Percentiles rank a stretch among this genome's conserved stretches.
These are phyloP conservation scores for Mortierella sp. DNA, from an alignment of 371 early-diverging fungal genomes.

Conservation along the genomic window DNA sequence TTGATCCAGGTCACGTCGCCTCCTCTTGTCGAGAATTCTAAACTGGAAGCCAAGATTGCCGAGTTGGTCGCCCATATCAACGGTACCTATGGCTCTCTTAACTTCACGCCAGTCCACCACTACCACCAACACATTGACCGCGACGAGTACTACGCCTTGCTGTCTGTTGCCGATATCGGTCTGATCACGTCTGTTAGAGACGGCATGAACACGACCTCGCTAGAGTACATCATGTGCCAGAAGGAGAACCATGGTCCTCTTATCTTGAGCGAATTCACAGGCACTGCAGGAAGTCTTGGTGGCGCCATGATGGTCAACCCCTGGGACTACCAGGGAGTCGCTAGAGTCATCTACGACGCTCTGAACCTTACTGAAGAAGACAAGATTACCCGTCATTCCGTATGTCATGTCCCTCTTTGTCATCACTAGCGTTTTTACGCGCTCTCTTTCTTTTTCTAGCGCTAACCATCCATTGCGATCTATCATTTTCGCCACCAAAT, in stretches of 20 bases:
- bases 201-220: conserved; percentile 99
- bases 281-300: conserved; percentile 94
- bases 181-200: conserved; percentile 97
- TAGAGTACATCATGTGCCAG: conserved; percentile 98
- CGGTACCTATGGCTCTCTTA: conserved; percentile 93
- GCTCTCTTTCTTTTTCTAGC: neutral
- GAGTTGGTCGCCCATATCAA: conserved; percentile 95
- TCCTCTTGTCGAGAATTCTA: conserved; percentile 65
- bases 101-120: conserved; percentile 95
- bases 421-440: neutral
- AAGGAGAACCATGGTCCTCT: conserved; percentile 93
- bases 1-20: conserved; percentile 86
- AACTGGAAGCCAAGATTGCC: conserved; percentile 87
- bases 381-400: conserved; percentile 79
- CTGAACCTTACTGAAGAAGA: conserved; percentile 88
- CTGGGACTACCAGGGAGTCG: conserved; percentile 96
- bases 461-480: neutral
- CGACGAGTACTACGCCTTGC: conserved; percentile 96
- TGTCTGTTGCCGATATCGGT: conserved; percentile 94
- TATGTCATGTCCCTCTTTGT: conserved; percentile 42
- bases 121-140: conserved; percentile 95
- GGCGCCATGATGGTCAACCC: conserved; percentile 97
- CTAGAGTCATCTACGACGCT: conserved; percentile 92
- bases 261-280: conserved; percentile 98
- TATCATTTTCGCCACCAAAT: neutral